Base-by-base conservation (phyloP, 495 filamentous ascomycete genomes). In the Podospora pseudocomata region DNA sequence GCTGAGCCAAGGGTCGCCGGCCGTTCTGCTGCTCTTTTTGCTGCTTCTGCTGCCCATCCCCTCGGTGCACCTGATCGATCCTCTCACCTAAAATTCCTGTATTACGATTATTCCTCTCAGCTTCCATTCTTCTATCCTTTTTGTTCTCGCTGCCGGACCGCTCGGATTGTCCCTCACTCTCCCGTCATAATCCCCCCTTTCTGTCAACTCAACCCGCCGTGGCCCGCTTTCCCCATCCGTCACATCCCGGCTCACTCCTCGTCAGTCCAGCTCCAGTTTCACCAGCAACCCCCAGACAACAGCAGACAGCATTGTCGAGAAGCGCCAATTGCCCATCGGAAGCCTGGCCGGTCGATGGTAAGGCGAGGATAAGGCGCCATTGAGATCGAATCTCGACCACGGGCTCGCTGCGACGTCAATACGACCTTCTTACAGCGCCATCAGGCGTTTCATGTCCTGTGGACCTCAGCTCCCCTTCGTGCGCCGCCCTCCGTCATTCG, bases 1-100 rank as follows among this genome's bases (percentile, higher is more conserved):
- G 55, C 32, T 63, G 61, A 63, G 32, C 61, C 61, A 63, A 30
- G 61, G 61, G 30, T 58, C 61, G 27, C 30, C 61, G 61, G 61
- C 61, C 61, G 32, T 53, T 63, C 61, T 63, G n/a, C n/a, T 26
- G n/a, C n/a, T 58, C 11, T 58, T 26, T 9, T 20, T 58, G 23
- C 55, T 58, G 55, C 55, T 49, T 49, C 7, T 49, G 39, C 39
- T 61, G 59, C 59, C 59, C 59, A 61, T 61, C 59, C 59, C 56
- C 20, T 49, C n/a, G 23, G 23, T 23, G 23, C n/a, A 13, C 56
- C 56, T 58, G 56, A 20, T 27, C 20, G 11, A 18, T 56, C 23
- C 56, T 58, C 39, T 49, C 39, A 49, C 39, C 39, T 49, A 49
- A 49, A 49, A 49, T 18, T 49, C 39, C 7, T 49, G 30, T 49